Base-by-base conservation (phyloP, 1,284 basidiomycete species). In the Moniliophthora roreri region DNA sequence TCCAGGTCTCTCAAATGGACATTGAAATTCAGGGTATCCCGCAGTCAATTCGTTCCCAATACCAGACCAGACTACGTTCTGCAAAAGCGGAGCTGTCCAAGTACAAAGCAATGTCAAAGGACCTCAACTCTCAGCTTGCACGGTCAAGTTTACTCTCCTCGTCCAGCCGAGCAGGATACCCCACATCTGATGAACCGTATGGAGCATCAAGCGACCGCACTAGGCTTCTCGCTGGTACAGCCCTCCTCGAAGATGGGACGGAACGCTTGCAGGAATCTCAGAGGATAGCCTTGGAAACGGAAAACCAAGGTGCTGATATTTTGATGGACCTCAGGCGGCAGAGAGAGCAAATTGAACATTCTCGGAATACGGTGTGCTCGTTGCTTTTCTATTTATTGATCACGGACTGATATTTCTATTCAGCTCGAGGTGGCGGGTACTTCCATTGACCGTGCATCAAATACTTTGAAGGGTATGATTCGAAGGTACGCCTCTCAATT, bases 1-100 rank as follows among this genome's bases (percentile, higher is more conserved):
- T 50, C 6, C 62, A 96, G 94, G 82, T 97, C 60, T 93, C 93
- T 34, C 97, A 99, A 82, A 98, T 99, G 96, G 95, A 98, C 72
- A 91, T 99, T 57, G 97, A 99, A 74, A 88, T 97, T n/a, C 94
- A 95, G 65, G 90, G 91, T 10, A 95, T 98, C 68, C 95, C 95
- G 0, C 87, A 91, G 63, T 89, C 89, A 28, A 78, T 95, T 60
- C 83, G 87, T 46, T 71, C 83, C 0, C 81, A 84, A 54, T 93
- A 94, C 69, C 84, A 88, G 53, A 67, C 79, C 21, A 85, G 92
- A 57, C 81, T 95, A 47, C 78, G 82, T 51, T 73, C 81, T 9
- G 84, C 89, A 57, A 94, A 93, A 68, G 67, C 79, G 2, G 85
- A 87, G 50, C 77, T 98, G 6, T 74, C 82, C 34, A 80, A 79